A percentile compares a stretch with the other conserved stretches of the same genome.
Conservation (phyloP, 345 rosid species). For the Brassica carinata region DNA sequence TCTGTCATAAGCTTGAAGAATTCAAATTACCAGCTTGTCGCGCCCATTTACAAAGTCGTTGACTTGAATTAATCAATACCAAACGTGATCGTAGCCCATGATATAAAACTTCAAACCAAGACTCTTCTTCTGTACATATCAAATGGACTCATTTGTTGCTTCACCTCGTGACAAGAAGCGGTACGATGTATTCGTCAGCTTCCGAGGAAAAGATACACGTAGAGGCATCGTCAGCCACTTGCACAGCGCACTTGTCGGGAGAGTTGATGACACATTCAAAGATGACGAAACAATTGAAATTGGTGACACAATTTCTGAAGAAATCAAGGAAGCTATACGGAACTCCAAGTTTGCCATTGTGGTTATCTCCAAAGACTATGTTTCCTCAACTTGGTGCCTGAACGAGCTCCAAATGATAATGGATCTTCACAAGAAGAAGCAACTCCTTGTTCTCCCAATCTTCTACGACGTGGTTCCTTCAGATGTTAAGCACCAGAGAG, state of each 20-base stretch:
- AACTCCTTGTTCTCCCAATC: constrained; percentile 15
- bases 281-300: background rate
- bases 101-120: background rate
- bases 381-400: constrained; percentile 25
- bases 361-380: constrained; percentile 19
- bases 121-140: background rate
- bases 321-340: background rate
- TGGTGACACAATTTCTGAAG: background rate
- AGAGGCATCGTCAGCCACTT: constrained; percentile 30
- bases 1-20: constrained; percentile 5
- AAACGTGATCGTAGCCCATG: background rate
- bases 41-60: constrained; percentile 2
- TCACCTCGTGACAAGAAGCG: background rate
- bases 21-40: constrained; percentile 23
- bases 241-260: background rate
- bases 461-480: constrained; percentile 21
- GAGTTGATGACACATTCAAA: background rate
- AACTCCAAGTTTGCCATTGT: constrained; percentile 14
- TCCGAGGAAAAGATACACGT: constrained; percentile 36
- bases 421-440: background rate
- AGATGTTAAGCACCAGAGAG: constrained; percentile 3
- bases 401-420: constrained; percentile 19
- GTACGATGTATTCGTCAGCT: constrained; percentile 38
- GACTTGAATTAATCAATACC: background rate
- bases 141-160: background rate